A percentile compares a stretch with the other conserved stretches of the same genome.
phyloP scores from a whole-genome alignment of 2,329 filamentous ascomycete species.

The Arthrobotrys entomopaga region DNA sequence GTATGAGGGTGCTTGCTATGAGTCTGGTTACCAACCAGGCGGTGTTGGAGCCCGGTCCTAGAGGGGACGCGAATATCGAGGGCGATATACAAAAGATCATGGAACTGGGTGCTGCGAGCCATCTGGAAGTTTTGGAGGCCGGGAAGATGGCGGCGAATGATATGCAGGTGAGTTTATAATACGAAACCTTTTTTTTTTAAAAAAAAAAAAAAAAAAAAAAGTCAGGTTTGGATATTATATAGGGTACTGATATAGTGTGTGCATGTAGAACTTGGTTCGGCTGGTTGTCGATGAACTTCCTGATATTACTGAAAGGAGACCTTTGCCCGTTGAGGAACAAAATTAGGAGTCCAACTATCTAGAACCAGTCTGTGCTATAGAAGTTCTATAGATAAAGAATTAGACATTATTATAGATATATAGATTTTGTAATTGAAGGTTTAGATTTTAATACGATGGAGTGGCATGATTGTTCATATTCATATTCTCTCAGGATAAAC shows the following conservation, averaged over 20 bases:
- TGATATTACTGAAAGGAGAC: conserved; percentile 35
- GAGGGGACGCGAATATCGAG: conserved; percentile 68
- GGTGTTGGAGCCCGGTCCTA: conserved; percentile 69
- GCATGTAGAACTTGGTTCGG: conserved; percentile 38
- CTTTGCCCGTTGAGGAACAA: conserved; percentile 36
- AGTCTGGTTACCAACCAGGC: conserved; percentile 74
- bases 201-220: background rate
- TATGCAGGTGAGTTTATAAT: conserved; percentile 67
- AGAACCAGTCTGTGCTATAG: no score
- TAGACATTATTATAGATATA: no score
- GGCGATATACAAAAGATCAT: conserved; percentile 68
- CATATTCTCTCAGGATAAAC: no score
- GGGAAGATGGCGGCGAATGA: conserved; percentile 70
- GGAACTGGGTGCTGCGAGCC: conserved; percentile 71
- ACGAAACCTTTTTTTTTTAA: background rate
- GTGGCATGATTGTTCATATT: no score
- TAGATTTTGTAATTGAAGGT: no score
- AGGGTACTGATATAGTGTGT: background rate
- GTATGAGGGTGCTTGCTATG: conserved; percentile 72
- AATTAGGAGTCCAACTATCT: conserved; percentile 32
- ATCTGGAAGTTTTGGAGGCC: conserved; percentile 73
- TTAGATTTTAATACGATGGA: no score
- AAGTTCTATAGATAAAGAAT: no score
- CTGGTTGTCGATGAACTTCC: conserved; percentile 52
- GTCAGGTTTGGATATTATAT: background rate